Conservation (phyloP, 148 eudicot species). For the Camellia japonica region DNA sequence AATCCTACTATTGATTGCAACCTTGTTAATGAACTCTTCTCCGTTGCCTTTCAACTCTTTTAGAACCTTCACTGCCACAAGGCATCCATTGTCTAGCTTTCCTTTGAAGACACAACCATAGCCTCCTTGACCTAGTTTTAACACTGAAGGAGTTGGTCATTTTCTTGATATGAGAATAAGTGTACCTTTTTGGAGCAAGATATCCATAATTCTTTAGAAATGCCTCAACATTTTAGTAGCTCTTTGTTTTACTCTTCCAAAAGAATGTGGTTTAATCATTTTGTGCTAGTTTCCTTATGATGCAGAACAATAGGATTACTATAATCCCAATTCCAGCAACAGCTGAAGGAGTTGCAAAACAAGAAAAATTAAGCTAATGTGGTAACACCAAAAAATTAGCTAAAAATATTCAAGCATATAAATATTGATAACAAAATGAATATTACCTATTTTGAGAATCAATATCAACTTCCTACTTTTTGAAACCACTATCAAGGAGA, state of each 20-base stretch:
- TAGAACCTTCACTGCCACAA: conserved; percentile 28
- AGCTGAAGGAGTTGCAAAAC: neutral
- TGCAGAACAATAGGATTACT: neutral
- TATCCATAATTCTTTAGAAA: no score
- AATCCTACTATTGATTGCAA: conserved; percentile 21
- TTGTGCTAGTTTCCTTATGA: no score
- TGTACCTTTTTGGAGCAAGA: conserved; percentile 14
- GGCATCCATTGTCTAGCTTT: neutral
- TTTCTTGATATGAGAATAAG: conserved; percentile 21
- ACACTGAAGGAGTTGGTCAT: conserved; percentile 21
- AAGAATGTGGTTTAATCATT: no score
- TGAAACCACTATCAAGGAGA: no score
- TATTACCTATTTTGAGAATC: no score
- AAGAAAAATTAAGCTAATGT: no score
- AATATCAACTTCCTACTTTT: no score
- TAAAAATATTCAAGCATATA: no score
- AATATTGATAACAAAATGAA: no score
- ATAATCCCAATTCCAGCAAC: neutral
- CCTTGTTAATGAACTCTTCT: conserved; percentile 27
- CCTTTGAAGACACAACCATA: conserved; percentile 29
- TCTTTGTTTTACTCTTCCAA: no score
- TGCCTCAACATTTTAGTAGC: no score
- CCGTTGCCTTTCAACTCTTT: conserved; percentile 18
- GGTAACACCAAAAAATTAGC: no score
- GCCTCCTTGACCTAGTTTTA: conserved; percentile 23